These are phyloP conservation scores for Paramecium biaurelia DNA, from an alignment of 73 alveolate genomes.

Conservation along the genomic window DNA sequence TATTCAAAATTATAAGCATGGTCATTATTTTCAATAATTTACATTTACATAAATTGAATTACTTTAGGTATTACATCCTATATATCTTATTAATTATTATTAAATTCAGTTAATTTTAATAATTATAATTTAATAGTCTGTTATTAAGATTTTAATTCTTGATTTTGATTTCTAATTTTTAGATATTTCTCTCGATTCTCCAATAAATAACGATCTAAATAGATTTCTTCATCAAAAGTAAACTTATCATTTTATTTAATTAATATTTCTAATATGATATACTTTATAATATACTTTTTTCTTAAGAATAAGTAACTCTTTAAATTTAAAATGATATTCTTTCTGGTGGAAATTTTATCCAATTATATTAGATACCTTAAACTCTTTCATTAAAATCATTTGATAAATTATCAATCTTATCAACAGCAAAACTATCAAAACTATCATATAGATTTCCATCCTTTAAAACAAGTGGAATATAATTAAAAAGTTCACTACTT, in stretches of 20 bases:
- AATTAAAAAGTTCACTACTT: slow-evolving; percentile 63
- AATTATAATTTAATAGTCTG: slow-evolving; percentile 14
- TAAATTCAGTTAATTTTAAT: slow-evolving; percentile 12
- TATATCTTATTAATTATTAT: slow-evolving; percentile 1
- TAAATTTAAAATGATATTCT: slow-evolving; percentile 68
- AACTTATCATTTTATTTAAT: slow-evolving; percentile 69
- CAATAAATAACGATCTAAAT: slow-evolving; percentile 73
- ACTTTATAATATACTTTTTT: background rate
- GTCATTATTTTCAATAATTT: background rate
- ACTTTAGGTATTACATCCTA: background rate
- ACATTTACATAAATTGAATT: background rate
- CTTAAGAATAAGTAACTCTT: slow-evolving; percentile 68
- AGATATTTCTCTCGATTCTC: slow-evolving; percentile 60
- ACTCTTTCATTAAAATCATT: slow-evolving; percentile 50
- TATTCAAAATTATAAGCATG: slow-evolving; percentile 52
- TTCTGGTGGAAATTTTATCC: slow-evolving; percentile 69
- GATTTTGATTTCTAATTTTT: slow-evolving; percentile 60
- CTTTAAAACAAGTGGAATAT: slow-evolving; percentile 66
- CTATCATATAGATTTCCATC: slow-evolving; percentile 74
- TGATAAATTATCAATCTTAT: slow-evolving; percentile 66
- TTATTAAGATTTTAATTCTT: slow-evolving; percentile 44
- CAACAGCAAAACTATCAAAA: slow-evolving; percentile 67
- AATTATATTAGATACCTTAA: slow-evolving; percentile 59
- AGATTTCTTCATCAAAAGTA: slow-evolving; percentile 74
- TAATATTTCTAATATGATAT: background rate